Base-by-base conservation (phyloP, 257 asterid species). In the Prunella vulgaris region DNA sequence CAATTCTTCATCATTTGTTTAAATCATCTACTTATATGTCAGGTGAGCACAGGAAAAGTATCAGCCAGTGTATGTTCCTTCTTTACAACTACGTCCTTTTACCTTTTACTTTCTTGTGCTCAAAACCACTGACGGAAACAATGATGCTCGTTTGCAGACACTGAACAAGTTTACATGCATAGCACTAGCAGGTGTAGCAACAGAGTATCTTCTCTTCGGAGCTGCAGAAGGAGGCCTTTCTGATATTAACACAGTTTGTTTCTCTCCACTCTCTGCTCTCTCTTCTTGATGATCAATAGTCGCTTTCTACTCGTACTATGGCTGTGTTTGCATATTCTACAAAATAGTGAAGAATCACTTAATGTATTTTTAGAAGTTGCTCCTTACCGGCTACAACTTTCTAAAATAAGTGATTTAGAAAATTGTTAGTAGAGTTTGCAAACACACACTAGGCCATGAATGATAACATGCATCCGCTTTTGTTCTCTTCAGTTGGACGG, bases 151-250 rank as follows among this genome's bases (percentile, higher is more conserved):
- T 61, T 53, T 64, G 70, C 87, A 93, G 97, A 90, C 90, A 73
- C 85, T 90, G 74, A 89, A 93, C 88, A 86, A 76, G 75, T 93
- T 93, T 83, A 82, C 97, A 5, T 93, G 99, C 54, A 86, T 90
- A 54, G 96, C 99, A 30, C 84, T 93, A 75, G 97, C 99, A 10
- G 99, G 99, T 24, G 95, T 93, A 72, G 96, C 87, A 46, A 86
- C 99, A 0, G 99, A 93, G 83, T 93, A 93, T 81, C 87, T 93
- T 60, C 88, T 87, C 52, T 90, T 80, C 25, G 96, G 97, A 49
- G 73, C 81, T 70, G 94, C 97, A 27, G 99, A 93, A 77, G 99
- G 99, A 60, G 99, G 99, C 60, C 88, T 93, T 70, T 61, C 94
- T 25, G 97, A 93, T 76, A 87, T 93, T 64, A 84, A 82, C 81